Evolutionary conservation across 495 filamentous ascomycete genomes (phyloP), one percentile per base, ranked within the genome.

Genomic region (Penicillium bovifimosum): DNA sequence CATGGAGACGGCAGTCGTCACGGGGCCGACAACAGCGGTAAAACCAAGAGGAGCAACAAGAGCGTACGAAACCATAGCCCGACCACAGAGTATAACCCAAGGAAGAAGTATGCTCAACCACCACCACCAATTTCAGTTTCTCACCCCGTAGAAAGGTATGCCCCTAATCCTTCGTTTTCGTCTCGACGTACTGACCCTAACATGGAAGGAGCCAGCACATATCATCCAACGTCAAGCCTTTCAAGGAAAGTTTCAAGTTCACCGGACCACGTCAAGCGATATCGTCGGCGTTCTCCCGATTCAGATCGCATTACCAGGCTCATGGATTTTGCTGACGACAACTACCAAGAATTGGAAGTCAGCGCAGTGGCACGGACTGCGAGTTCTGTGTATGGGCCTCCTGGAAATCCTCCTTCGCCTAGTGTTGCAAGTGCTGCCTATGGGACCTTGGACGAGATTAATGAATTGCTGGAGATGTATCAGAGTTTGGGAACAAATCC

Each of bases 401-500:
- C 18, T 47, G 32, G 20, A 14, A 27, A 14, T 13, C 29, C 42
- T 10, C 24, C 20, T 2, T 50, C 36, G 14, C 28, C 47, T 13
- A 41, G 27, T 16, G 38, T 13, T 2, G 26, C 36, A n/a, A 33
- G 36, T 16, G n/a, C 38, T 41, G 17, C 9, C 27, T 31, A 10
- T 14, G 27, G 10, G 13, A 16, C 17, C 3, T 7, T 11, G 6
- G 41, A 56, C 17, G 47, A 41, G 16, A 28, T 52, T 11, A 35
- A 56, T 26, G 35, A 47, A 42, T 8, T 56, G 33, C 32, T 50
- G 14, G 34, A 46, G 11, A 51, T 56, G 53, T 56, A 56, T 13
- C 38, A 16, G n/a, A 45, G 10, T 9, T 18, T 52, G 16, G 53
- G 41, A 20, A 5, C 17, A n/a, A 41, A 34, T 29, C 47, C 39